These are phyloP conservation scores for Afroboletus lepidellus DNA, from an alignment of 1,284 basidiomycete genomes.

Conservation along the genomic window DNA sequence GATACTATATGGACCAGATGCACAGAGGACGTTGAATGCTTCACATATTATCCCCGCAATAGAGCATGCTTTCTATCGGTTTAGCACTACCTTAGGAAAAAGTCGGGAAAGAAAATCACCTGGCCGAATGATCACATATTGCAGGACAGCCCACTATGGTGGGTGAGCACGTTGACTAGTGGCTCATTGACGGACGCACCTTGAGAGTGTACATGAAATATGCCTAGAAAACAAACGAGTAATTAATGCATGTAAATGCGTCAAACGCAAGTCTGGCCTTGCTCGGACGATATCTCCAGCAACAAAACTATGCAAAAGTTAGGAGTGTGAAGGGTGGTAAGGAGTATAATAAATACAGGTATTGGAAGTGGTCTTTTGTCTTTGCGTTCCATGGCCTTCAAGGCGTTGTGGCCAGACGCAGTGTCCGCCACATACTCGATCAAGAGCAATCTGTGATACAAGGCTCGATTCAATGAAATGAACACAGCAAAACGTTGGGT, in stretches of 20 bases:
- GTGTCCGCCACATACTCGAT: slow-evolving; percentile 82
- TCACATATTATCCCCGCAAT: slow-evolving; percentile 78
- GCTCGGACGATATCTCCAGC: slow-evolving; percentile 75
- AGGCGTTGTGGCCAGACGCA: slow-evolving; percentile 56
- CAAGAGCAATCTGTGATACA: slow-evolving; percentile 59
- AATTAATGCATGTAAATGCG: neutral
- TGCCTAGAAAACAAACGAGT: slow-evolving; percentile 40
- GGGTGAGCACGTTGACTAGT: neutral
- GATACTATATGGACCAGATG: slow-evolving; percentile 54
- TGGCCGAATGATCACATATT: slow-evolving; percentile 81
- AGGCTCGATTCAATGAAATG: neutral
- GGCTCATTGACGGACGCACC: slow-evolving; percentile 38
- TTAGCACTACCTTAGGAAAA: slow-evolving; percentile 33
- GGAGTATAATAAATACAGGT: slow-evolving; percentile 46
- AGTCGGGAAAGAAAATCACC: slow-evolving; percentile 36
- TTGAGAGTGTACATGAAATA: slow-evolving; percentile 90
- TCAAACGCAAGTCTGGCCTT: slow-evolving; percentile 47
- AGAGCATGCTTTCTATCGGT: slow-evolving; percentile 37
- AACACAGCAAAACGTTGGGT: slow-evolving; percentile 19
- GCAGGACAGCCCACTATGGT: slow-evolving; percentile 71
- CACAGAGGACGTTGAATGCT: slow-evolving; percentile 64
- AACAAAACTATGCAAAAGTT: slow-evolving; percentile 53
- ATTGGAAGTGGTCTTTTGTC: slow-evolving; percentile 75
- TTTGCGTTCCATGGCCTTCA: slow-evolving; percentile 71
- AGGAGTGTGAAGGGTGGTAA: neutral